These are phyloP conservation scores for Eragrostis nindensis DNA, from an alignment of 176 grass and related monocot species.

Conservation along the genomic window DNA sequence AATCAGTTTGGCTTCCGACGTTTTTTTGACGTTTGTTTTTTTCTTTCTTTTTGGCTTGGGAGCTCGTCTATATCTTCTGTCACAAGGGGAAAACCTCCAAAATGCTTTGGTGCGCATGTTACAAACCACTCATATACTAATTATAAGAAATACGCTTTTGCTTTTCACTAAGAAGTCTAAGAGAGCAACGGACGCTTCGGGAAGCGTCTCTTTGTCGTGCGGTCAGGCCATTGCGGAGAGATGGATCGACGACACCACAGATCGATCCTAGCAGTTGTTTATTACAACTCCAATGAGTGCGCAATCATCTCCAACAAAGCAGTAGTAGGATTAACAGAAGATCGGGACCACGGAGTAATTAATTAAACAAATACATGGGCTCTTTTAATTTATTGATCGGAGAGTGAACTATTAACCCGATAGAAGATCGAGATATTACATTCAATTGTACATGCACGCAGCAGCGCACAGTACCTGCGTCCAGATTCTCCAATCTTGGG, in stretches of 20 bases:
- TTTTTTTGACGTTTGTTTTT: too few relatives aligned
- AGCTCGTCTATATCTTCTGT: too few relatives aligned
- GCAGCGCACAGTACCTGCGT: too few relatives aligned
- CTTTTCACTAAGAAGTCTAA: not conserved
- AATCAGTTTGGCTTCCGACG: not conserved
- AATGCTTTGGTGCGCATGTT: not conserved
- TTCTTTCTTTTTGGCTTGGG: too few relatives aligned
- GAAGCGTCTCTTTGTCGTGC: not conserved
- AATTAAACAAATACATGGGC: not conserved
- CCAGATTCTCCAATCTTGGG: not conserved
- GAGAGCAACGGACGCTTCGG: not conserved
- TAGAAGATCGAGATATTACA: too few relatives aligned
- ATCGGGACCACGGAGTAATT: not conserved
- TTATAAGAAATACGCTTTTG: not conserved
- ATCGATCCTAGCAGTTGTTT: not conserved
- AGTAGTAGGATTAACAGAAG: not conserved
- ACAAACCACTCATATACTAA: too few relatives aligned
- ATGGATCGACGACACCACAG: not conserved
- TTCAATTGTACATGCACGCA: too few relatives aligned
- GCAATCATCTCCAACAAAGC: slow-evolving; percentile 34
- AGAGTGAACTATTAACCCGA: too few relatives aligned
- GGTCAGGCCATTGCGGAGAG: not conserved
- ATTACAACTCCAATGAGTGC: not conserved
- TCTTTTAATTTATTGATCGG: not conserved
- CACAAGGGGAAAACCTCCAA: too few relatives aligned